Evolutionary conservation across 2,329 filamentous ascomycete genomes (phyloP).

Genomic region (Alternaria triticimaculans): DNA sequence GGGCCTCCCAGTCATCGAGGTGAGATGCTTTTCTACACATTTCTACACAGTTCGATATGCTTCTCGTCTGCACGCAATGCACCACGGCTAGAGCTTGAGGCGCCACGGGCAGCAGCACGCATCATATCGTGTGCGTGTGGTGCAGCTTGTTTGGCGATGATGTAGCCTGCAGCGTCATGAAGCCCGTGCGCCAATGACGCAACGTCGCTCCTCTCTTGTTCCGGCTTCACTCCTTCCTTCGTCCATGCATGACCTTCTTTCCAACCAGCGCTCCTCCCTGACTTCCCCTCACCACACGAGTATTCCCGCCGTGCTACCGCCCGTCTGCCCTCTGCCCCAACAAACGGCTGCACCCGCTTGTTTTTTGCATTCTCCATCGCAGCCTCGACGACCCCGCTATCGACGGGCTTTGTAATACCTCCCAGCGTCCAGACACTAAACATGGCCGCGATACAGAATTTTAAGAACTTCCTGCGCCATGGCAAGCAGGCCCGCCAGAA

Average conservation of each 20-base stretch:
- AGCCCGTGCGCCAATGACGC: conserved; percentile 12
- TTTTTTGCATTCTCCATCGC: conserved; percentile 8
- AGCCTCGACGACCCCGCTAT: conserved; percentile 28
- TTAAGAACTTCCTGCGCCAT: conserved; percentile 98
- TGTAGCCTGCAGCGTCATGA: conserved; percentile 37
- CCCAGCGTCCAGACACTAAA: conserved; percentile 21
- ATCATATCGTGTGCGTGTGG: conserved; percentile 17
- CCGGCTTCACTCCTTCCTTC: conserved; percentile 21
- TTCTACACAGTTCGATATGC: not conserved
- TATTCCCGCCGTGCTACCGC: conserved; percentile 20
- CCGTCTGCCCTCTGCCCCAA: conserved; percentile 14
- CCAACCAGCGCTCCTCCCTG: conserved; percentile 22
- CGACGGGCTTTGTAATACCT: conserved; percentile 18
- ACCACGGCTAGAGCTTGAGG: not conserved
- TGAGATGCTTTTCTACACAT: conserved; percentile 19
- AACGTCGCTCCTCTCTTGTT: conserved; percentile 31
- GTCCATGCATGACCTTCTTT: conserved; percentile 31
- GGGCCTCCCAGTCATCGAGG: conserved; percentile 44
- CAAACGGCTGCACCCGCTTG: conserved; percentile 25
- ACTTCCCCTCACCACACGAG: conserved; percentile 16
- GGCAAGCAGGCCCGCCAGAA: conserved; percentile 89
- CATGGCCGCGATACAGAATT: conserved; percentile 84
- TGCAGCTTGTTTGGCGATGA: conserved; percentile 30
- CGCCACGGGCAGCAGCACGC: conserved; percentile 2
- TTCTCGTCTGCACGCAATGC: not conserved